Evolutionary conservation across 1,139 yeast genomes (phyloP), one percentile per base, ranked within the genome.

Genomic region (Nakaseomyces sp.): DNA sequence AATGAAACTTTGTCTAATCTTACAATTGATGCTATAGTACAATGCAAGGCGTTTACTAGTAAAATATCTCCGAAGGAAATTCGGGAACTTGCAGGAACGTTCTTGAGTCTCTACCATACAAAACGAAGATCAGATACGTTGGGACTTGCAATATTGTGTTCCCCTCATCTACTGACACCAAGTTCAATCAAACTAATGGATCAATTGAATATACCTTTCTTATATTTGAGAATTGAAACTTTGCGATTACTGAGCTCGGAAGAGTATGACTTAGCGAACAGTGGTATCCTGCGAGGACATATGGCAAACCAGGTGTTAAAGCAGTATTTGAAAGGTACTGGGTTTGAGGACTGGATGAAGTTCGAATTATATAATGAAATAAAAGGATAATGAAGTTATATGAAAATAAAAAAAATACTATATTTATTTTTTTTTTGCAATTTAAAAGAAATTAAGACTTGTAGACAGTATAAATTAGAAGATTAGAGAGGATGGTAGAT

Each of bases 181-280:
- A 82, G 79, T 47, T 88, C 82, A 0, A 63, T 73, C 31, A 64
- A 66, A 5, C 77, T 79, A 44, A 69, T 82, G 50, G 77, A 81
- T 47, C 65, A 67, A 12, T 58, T 76, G n/a, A 60, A 64, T 13
- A 64, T 78, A 40, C 88, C 91, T 1, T 58, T 82, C 45, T 64
- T 79, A 2, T 80, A 72, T 54, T 62, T 73, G 5, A 70, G 72
- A 43, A 61, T 77, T 57, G 50, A 55, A 46, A 48, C 62, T 57
- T 35, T 54, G 42, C 46, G 48, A 46, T 26, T 24, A 2, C 9
- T 40, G 2, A 19, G 41, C 3, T 53, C 58, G 3, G 65, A 66
- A 20, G 59, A 64, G 2, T 76, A 70, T 54, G 63, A 67, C 36
- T n/a, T 57, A 2, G 41, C 56, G 0, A 68, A 69, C 50, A 78